phyloP scores from a whole-genome alignment of 2,329 filamentous ascomycete species.

The Ophiostoma novo-ulmi region DNA sequence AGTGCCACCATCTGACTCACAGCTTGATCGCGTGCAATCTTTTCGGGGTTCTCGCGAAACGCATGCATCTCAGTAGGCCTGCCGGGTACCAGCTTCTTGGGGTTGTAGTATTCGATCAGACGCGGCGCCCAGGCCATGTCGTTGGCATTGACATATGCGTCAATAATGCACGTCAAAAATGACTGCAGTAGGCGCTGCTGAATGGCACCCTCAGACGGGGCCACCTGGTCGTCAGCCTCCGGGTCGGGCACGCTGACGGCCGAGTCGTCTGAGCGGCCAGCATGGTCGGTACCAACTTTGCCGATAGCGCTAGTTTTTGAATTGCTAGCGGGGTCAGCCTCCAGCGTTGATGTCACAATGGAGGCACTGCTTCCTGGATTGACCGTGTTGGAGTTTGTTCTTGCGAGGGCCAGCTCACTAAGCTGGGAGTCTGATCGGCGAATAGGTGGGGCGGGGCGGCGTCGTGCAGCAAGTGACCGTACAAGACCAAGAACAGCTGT shows the following conservation, averaged over 20 bases:
- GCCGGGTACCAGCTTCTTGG: slow-evolving; percentile 57
- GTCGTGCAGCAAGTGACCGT: slow-evolving; percentile 61
- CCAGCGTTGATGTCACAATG: not conserved
- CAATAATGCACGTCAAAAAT: slow-evolving; percentile 72
- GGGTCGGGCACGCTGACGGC: slow-evolving; percentile 57
- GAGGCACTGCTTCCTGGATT: not conserved
- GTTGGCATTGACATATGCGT: slow-evolving; percentile 63
- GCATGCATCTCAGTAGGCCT: slow-evolving; percentile 57
- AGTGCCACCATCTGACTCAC: slow-evolving; percentile 68
- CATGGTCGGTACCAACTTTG: slow-evolving; percentile 41
- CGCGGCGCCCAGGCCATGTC: slow-evolving; percentile 58
- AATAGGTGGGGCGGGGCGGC: slow-evolving; percentile 57
- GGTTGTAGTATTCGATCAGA: slow-evolving; percentile 63
- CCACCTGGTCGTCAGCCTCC: slow-evolving; percentile 51
- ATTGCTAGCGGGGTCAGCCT: not conserved
- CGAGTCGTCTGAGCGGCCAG: slow-evolving; percentile 42
- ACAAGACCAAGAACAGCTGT: slow-evolving; percentile 65
- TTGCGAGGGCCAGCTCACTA: slow-evolving; percentile 8
- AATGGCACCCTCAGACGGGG: slow-evolving; percentile 55
- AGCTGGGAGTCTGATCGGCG: slow-evolving; percentile 43
- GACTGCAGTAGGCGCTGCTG: slow-evolving; percentile 63
- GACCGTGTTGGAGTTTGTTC: not conserved
- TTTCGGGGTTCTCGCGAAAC: slow-evolving; percentile 55
- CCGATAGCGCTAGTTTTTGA: slow-evolving; percentile 30
- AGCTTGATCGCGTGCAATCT: slow-evolving; percentile 59